Base-by-base conservation (phyloP, 2,329 filamentous ascomycete genomes). In the Pezicula neosporulosa region DNA sequence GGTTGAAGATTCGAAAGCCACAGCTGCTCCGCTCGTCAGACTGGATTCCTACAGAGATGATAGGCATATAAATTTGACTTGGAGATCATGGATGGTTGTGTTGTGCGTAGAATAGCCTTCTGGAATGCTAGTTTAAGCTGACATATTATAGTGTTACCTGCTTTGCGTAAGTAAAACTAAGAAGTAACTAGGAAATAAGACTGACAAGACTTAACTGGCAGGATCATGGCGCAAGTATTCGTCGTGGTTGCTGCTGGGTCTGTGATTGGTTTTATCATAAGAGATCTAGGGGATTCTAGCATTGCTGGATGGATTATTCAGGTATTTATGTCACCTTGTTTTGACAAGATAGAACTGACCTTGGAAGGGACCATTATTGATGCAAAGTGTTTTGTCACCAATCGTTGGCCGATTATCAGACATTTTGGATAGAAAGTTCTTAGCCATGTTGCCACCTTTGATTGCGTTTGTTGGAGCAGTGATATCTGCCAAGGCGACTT, bases 251-350 rank as follows among this genome's bases (percentile, higher is more conserved):
- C 77, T 5, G 77, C 78, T 6, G 77, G 78, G 2, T 78, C 76
- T 1, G 77, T 81, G 9, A 75, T 82, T 49, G 75, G 77, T 0
- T 82, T 82, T 60, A 81, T 77, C 53, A 69, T 79, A 21, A 70
- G 77, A 35, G 78, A 82, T 58, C 63, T 82, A 5, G 78, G 77
- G 10, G 72, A 77, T 41, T 66, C 72, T 10, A 65, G 72, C 1
- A 69, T 80, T 15, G 69, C 77, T 1, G 77, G 78, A 27, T 82
- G 79, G 78, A 74, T 82, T 53, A 81, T 82, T 46, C 77, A 77
- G 66, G 74, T 74, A 53, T 10, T 19, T 44, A 18, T 47, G 38
- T 16, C n/a, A n/a, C 19, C n/a, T 39, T 10, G 10, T 15, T 16
- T 39, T 15, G 37, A 39, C 5, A 16, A 18, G 15, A 16, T 16